These are phyloP conservation scores for Talaromyces wortmannii DNA, from an alignment of 495 filamentous ascomycete species.

Conservation along the genomic window DNA sequence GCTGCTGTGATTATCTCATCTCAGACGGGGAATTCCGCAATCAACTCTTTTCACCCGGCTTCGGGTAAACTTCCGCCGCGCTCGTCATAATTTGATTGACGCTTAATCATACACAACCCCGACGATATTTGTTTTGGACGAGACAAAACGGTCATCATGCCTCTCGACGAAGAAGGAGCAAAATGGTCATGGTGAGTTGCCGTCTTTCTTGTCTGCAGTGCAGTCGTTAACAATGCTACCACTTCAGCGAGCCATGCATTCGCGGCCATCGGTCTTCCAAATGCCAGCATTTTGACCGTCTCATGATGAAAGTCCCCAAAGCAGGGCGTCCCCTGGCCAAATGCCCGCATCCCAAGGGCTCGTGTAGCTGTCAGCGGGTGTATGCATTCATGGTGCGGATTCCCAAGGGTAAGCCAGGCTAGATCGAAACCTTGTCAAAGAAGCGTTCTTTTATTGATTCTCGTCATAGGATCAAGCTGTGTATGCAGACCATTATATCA, in stretches of 20 bases:
- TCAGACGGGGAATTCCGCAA: too few relatives aligned
- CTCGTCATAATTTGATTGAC: too few relatives aligned
- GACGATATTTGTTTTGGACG: not conserved
- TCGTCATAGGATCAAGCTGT: constrained; percentile 23
- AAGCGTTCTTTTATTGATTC: not conserved
- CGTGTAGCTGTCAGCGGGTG: constrained; percentile 48
- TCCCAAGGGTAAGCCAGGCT: constrained; percentile 28
- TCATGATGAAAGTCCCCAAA: constrained; percentile 74
- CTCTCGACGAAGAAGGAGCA: constrained; percentile 36
- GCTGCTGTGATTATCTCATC: too few relatives aligned
- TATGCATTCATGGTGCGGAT: constrained; percentile 47
- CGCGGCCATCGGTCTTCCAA: constrained; percentile 81
- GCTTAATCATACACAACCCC: not conserved
- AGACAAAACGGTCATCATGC: constrained; percentile 23
- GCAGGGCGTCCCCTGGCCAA: constrained; percentile 71
- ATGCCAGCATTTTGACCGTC: constrained; percentile 67
- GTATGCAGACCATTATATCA: constrained; percentile 35
- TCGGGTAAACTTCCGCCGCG: too few relatives aligned
- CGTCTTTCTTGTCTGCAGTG: not conserved
- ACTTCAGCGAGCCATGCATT: constrained; percentile 68
- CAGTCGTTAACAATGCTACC: too few relatives aligned
- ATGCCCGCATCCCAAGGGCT: constrained; percentile 65
- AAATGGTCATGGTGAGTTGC: constrained; percentile 47
- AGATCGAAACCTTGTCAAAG: not conserved
- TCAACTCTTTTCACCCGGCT: too few relatives aligned